Conservation (phyloP, 306 rosid species). For the Citrullus colocynthis region DNA sequence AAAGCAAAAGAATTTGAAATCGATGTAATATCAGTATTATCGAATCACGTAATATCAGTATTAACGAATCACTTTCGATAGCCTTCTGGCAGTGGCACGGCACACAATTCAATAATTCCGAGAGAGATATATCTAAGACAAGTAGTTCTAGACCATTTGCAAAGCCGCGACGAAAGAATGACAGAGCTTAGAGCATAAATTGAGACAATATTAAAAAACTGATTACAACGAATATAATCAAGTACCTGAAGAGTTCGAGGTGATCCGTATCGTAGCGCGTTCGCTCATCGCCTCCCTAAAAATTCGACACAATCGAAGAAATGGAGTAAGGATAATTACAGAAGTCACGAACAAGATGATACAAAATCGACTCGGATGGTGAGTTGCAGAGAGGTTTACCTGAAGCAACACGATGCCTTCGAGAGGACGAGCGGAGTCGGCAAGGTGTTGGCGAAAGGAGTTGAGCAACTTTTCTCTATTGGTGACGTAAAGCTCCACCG, state of each 20-base stretch:
- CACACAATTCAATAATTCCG: neutral
- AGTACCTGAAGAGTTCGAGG: conserved; percentile 73
- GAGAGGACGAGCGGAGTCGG: conserved; percentile 37
- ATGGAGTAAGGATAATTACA: neutral
- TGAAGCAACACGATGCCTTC: conserved; percentile 71
- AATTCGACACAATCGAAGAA: neutral
- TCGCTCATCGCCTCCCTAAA: conserved; percentile 73
- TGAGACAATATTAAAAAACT: neutral
- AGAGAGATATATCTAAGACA: neutral
- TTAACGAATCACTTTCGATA: neutral
- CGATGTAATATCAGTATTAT: neutral
- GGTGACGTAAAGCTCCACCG: conserved; percentile 38
- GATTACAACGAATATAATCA: neutral
- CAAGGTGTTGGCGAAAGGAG: conserved; percentile 44
- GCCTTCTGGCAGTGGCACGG: neutral
- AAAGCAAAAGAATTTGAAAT: neutral
- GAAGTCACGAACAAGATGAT: neutral
- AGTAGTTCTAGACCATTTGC: neutral
- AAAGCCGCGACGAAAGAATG: neutral
- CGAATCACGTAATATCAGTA: neutral
- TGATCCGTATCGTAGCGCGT: conserved; percentile 86
- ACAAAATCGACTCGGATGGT: neutral
- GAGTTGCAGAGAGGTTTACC: conserved; percentile 17
- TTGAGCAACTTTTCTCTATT: conserved; percentile 46
- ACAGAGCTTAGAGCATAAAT: neutral